phyloP scores from a whole-genome alignment of 2,329 filamentous ascomycete species.

The Lasiodiplodia sp. region DNA sequence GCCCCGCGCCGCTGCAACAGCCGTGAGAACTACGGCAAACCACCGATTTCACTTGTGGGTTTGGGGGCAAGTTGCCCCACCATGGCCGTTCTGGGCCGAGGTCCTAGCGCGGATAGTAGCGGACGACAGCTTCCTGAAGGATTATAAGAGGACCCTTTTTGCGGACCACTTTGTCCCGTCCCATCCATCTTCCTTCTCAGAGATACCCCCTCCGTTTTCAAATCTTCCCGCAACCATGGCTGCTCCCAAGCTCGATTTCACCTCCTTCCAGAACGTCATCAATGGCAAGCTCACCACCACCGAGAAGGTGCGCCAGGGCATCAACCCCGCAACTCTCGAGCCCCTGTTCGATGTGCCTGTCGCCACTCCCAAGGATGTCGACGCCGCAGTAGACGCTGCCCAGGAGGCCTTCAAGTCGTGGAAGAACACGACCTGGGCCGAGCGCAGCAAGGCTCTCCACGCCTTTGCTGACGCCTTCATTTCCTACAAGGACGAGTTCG shows the following conservation, averaged over 20 bases:
- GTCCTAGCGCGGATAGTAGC: not conserved
- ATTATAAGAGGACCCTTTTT: not conserved
- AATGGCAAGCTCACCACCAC: constrained; percentile 55
- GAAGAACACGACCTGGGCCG: constrained; percentile 39
- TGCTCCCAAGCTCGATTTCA: constrained; percentile 28
- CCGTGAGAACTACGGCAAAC: not conserved
- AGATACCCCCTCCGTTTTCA: constrained; percentile 1
- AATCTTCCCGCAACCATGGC: constrained; percentile 11
- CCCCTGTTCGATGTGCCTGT: constrained; percentile 58
- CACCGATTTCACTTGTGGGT: constrained; percentile 5
- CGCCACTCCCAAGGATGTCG: constrained; percentile 54
- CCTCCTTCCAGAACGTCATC: constrained; percentile 52
- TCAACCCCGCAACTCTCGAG: constrained; percentile 59
- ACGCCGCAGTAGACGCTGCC: constrained; percentile 56
- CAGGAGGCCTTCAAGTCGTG: constrained; percentile 54
- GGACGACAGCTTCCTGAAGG: not conserved
- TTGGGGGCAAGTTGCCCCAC: constrained; percentile 8
- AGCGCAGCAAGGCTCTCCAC: constrained; percentile 35
- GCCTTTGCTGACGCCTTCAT: constrained; percentile 35
- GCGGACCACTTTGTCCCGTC: not conserved
- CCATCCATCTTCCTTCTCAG: not conserved
- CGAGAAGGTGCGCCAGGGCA: constrained; percentile 51
- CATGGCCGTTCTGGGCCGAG: constrained; percentile 12
- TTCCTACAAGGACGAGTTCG: constrained; percentile 34
- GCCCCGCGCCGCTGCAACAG: constrained; percentile 21